Percentiles rank a stretch among this genome's conserved stretches.
phyloP scores from a whole-genome alignment of 192 early-diverging fungal genomes.

The Dimargaris verticillata region DNA sequence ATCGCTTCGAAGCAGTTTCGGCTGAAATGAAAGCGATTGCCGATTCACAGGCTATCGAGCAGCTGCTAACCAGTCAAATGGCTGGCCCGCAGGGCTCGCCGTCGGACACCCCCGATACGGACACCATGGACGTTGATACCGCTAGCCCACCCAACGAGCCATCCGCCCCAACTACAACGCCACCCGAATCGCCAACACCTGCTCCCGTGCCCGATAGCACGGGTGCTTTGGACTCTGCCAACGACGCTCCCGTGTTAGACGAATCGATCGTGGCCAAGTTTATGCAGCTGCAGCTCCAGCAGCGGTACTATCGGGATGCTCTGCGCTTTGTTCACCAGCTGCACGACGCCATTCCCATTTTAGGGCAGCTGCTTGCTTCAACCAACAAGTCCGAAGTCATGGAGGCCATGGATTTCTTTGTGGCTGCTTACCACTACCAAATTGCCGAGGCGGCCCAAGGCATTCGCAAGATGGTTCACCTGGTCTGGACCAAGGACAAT shows the following conservation, averaged over 20 bases:
- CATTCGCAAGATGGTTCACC: slow-evolving; percentile 85
- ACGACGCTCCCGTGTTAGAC: not conserved
- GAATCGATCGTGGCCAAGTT: slow-evolving; percentile 21
- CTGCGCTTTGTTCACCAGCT: slow-evolving; percentile 74
- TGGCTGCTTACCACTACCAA: slow-evolving; percentile 62
- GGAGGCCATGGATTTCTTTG: slow-evolving; percentile 93
- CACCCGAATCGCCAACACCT: not conserved
- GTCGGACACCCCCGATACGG: not conserved
- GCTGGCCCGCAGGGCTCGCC: not conserved
- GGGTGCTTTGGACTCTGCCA: not conserved
- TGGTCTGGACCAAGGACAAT: slow-evolving; percentile 49
- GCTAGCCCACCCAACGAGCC: not conserved
- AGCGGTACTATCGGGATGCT: slow-evolving; percentile 76
- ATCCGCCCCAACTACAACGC: not conserved
- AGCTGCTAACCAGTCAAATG: not conserved
- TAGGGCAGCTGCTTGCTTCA: slow-evolving; percentile 74
- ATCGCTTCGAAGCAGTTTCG: slow-evolving; percentile 40
- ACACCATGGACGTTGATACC: not conserved
- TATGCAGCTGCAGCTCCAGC: slow-evolving; percentile 32
- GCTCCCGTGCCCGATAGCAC: slow-evolving; percentile 8
- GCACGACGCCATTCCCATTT: slow-evolving; percentile 50
- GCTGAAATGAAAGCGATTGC: slow-evolving; percentile 47
- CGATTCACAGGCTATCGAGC: slow-evolving; percentile 7
- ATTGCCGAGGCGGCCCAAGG: slow-evolving; percentile 73
- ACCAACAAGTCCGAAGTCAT: slow-evolving; percentile 85